A percentile compares a stretch with the other conserved stretches of the same genome.
These are phyloP conservation scores for Bombardia bombarda DNA, from an alignment of 495 filamentous ascomycete genomes.

Conservation along the genomic window DNA sequence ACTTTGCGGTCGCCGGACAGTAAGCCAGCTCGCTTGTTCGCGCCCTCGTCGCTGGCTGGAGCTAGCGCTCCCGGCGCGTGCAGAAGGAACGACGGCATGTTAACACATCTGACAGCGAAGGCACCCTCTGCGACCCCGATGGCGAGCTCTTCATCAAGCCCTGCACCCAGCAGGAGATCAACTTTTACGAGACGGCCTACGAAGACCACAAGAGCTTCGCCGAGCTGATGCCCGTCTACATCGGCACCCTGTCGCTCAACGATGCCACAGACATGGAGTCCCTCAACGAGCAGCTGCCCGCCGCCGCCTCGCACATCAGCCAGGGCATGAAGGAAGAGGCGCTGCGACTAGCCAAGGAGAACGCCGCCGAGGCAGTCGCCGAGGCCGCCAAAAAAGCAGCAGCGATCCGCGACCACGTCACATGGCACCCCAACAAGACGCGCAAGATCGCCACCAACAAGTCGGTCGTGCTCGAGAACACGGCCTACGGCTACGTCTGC, in stretches of 20 bases:
- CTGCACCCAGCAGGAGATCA: conserved; percentile 76
- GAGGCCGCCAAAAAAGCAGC: conserved; percentile 15
- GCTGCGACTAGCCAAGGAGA: conserved; percentile 18
- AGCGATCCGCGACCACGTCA: conserved; percentile 14
- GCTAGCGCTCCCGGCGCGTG: no score
- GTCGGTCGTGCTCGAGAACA: conserved; percentile 82
- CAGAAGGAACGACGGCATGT: no score
- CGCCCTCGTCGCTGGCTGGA: no score
- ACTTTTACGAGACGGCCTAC: conserved; percentile 78
- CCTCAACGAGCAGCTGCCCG: conserved; percentile 45
- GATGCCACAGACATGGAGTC: conserved; percentile 34
- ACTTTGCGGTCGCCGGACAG: conserved; percentile 89
- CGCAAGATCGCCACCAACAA: conserved; percentile 60
- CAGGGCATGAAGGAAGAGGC: conserved; percentile 32
- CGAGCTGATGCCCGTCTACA: conserved; percentile 73
- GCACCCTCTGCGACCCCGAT: conserved; percentile 76
- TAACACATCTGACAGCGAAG: no score
- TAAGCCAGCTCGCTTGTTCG: no score
- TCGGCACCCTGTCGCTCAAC: conserved; percentile 63
- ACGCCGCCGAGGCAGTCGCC: conserved; percentile 18
- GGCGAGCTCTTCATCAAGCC: conserved; percentile 92
- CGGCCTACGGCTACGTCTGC: conserved; percentile 69
- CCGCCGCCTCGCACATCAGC: conserved; percentile 34
- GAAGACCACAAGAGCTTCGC: conserved; percentile 59
- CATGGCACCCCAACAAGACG: conserved; percentile 31